Percentiles rank a stretch among this genome's conserved stretches.
Evolutionary conservation across 345 rosid genomes (phyloP).

Genomic region (Citrus mangshanensis): DNA sequence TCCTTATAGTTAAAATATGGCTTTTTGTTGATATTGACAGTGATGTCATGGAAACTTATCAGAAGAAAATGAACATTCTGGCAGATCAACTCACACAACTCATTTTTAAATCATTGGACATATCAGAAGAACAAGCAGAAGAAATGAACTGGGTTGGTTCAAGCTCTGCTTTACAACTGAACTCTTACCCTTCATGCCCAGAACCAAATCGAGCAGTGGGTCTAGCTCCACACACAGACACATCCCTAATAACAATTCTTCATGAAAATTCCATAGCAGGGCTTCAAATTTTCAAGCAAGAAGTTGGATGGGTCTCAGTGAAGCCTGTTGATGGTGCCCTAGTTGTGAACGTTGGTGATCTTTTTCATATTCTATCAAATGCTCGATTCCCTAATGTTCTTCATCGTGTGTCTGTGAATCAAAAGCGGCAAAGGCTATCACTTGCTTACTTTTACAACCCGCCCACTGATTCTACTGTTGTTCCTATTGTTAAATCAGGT

Average conservation of each 20-base stretch:
- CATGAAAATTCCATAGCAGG: constrained; percentile 55
- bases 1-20: no score
- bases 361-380: constrained; percentile 70
- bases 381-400: constrained; percentile 48
- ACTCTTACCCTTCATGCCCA: constrained; percentile 82
- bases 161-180: constrained; percentile 57
- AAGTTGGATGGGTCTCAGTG: constrained; percentile 64
- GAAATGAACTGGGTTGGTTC: constrained; percentile 29
- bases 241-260: constrained; percentile 63
- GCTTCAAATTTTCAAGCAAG: constrained; percentile 57
- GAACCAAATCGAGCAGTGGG: constrained; percentile 71
- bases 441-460: constrained; percentile 61
- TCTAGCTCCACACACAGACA: constrained; percentile 89
- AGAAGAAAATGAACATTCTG: constrained; percentile 60
- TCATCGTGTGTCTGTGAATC: constrained; percentile 68
- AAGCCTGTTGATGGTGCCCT: constrained; percentile 52
- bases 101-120: constrained; percentile 40
- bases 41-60: constrained; percentile 58
- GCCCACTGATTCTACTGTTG: constrained; percentile 36
- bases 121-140: constrained; percentile 38
- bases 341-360: constrained; percentile 82
- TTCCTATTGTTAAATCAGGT: constrained; percentile 39
- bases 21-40: constrained; percentile 19
- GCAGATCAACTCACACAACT: constrained; percentile 45
- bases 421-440: constrained; percentile 51